phyloP scores from a whole-genome alignment of 2,329 filamentous ascomycete species.

The Xylaria sp. region DNA sequence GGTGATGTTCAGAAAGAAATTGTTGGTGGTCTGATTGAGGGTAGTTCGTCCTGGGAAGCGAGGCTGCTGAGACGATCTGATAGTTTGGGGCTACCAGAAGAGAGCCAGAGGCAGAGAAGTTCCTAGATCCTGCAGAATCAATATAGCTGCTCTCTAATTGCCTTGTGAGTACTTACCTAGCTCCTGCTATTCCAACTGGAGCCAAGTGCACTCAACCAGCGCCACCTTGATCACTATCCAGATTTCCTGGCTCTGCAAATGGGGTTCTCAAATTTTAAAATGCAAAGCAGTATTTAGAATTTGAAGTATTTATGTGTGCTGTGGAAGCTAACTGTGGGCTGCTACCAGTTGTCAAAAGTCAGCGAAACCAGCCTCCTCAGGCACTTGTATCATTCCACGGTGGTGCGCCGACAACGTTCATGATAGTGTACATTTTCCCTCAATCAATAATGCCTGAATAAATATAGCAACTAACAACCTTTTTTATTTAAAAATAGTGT shows the following conservation, averaged over 20 bases:
- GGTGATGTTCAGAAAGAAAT: not conserved
- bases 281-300: not conserved
- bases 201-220: not conserved
- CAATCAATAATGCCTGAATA: not conserved
- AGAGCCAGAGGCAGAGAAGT: not conserved
- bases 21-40: not conserved
- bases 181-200: not conserved
- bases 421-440: not conserved
- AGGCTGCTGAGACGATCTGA: not conserved
- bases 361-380: not conserved
- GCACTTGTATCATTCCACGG: not conserved
- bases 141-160: not conserved
- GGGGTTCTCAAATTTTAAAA: not conserved
- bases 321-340: too few relatives aligned
- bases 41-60: not conserved
- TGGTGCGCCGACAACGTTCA: not conserved
- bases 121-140: not conserved
- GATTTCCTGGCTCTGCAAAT: not conserved
- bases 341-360: not conserved
- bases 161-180: too few relatives aligned
- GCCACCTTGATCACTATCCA: not conserved
- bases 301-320: not conserved
- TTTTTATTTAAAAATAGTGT: not conserved
- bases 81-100: not conserved
- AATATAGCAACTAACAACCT: not conserved